phyloP scores from a whole-genome alignment of 1,139 yeast genomes.

The Suzukiozyma palmioleophila region DNA sequence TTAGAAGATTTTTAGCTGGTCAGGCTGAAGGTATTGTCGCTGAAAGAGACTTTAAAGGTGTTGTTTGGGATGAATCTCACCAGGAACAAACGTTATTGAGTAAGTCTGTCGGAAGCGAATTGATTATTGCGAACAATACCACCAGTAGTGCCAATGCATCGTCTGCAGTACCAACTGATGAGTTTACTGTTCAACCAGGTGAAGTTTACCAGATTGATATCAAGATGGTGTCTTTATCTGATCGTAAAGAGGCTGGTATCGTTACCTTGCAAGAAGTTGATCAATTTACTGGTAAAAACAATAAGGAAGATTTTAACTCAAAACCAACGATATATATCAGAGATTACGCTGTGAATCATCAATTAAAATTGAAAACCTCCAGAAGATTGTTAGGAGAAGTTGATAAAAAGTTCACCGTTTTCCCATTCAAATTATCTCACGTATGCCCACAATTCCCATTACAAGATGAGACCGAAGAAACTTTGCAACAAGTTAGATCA shows the following conservation, averaged over 20 bases:
- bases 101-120: constrained; percentile 33
- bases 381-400: constrained; percentile 67
- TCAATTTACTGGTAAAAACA: constrained; percentile 58
- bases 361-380: constrained; percentile 69
- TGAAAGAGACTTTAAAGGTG: constrained; percentile 89
- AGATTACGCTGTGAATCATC: constrained; percentile 78
- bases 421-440: constrained; percentile 81
- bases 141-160: constrained; percentile 21
- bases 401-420: constrained; percentile 76
- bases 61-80: constrained; percentile 82
- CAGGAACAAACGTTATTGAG: constrained; percentile 62
- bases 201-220: constrained; percentile 87
- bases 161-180: constrained; percentile 68
- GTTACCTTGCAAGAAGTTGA: constrained; percentile 65
- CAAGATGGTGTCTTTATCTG: constrained; percentile 66
- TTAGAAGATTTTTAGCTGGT: constrained; percentile 91
- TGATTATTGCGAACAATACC: constrained; percentile 24
- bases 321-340: constrained; percentile 76
- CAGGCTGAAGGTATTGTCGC: constrained; percentile 90
- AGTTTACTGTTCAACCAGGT: constrained; percentile 68
- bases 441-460: constrained; percentile 59
- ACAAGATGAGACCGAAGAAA: constrained; percentile 24
- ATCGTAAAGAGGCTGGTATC: constrained; percentile 54
- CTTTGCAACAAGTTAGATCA: constrained; percentile 31
- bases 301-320: constrained; percentile 47